Conservation (phyloP, 768 basidiomycete species). For the Fomitopsis pulvina region DNA sequence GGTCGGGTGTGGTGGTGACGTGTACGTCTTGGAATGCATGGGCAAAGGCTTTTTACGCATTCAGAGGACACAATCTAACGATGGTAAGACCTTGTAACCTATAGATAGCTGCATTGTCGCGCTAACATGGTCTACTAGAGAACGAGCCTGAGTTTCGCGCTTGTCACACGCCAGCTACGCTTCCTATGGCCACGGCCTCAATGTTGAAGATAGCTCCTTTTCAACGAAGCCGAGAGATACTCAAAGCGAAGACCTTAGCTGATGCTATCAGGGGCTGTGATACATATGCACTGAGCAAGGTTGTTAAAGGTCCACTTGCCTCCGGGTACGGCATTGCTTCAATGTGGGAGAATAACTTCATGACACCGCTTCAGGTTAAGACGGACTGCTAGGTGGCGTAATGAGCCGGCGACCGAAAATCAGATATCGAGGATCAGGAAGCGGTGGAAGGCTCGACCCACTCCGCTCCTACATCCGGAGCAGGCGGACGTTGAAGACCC, state of each 20-base stretch:
- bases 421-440: constrained; percentile 55
- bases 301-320: constrained; percentile 43
- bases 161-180: constrained; percentile 45
- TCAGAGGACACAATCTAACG: constrained; percentile 34
- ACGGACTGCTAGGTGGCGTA: constrained; percentile 63
- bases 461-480: constrained; percentile 13
- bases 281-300: constrained; percentile 51
- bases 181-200: constrained; percentile 38
- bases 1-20: constrained; percentile 70
- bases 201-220: constrained; percentile 47
- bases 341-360: neutral
- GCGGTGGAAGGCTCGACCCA: constrained; percentile 33
- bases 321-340: constrained; percentile 39
- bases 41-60: constrained; percentile 64
- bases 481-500: constrained; percentile 22
- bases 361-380: constrained; percentile 33
- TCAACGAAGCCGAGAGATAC: constrained; percentile 35
- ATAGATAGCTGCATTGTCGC: neutral
- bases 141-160: constrained; percentile 37
- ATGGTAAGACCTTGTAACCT: constrained; percentile 22
- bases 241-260: constrained; percentile 45
- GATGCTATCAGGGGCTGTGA: constrained; percentile 67
- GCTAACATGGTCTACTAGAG: constrained; percentile 17
- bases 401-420: constrained; percentile 47
- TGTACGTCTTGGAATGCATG: constrained; percentile 73